phyloP scores from a whole-genome alignment of 306 rosid genomes.

The Hippophae tibetana region DNA sequence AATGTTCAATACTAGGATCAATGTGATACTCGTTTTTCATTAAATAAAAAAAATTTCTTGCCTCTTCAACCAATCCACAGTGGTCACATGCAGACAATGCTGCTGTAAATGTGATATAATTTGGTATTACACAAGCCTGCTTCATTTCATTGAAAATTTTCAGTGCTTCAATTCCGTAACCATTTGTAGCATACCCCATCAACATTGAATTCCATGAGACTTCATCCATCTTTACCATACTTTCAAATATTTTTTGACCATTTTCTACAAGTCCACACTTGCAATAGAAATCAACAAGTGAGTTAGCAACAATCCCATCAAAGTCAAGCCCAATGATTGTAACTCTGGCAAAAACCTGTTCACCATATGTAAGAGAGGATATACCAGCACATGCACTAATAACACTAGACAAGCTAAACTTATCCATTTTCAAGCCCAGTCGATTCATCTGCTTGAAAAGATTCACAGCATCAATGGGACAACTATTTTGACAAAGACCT shows the following conservation, averaged over 20 bases:
- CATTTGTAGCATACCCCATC: slow-evolving; percentile 80
- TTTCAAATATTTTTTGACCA: slow-evolving; percentile 45
- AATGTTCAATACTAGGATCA: slow-evolving; percentile 50
- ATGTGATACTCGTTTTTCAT: slow-evolving; percentile 48
- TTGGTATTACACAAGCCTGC: slow-evolving; percentile 40
- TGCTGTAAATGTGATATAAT: slow-evolving; percentile 53
- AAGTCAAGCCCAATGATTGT: slow-evolving; percentile 46
- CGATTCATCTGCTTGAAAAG: slow-evolving; percentile 46
- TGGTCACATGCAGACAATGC: slow-evolving; percentile 72
- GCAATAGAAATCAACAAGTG: slow-evolving; percentile 66
- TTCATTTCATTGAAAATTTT: slow-evolving; percentile 49
- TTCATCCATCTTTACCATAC: slow-evolving; percentile 48
- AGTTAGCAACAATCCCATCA: slow-evolving; percentile 43
- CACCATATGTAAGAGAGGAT: slow-evolving; percentile 57
- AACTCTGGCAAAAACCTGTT: slow-evolving; percentile 58
- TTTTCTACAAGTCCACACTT: slow-evolving; percentile 61
- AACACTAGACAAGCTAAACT: slow-evolving; percentile 58
- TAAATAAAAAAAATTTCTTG: slow-evolving; percentile 42
- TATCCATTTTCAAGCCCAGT: slow-evolving; percentile 47
- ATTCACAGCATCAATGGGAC: slow-evolving; percentile 52
- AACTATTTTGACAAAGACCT: slow-evolving; percentile 58
- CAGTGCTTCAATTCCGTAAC: slow-evolving; percentile 58
- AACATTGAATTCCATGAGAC: slow-evolving; percentile 75
- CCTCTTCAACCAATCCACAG: slow-evolving; percentile 61
- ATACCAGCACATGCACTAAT: slow-evolving; percentile 61